Evolutionary conservation across 1,284 basidiomycete genomes (phyloP), one percentile per base, ranked within the genome.

Genomic region (Cutaneotrichosporon cutaneum): DNA sequence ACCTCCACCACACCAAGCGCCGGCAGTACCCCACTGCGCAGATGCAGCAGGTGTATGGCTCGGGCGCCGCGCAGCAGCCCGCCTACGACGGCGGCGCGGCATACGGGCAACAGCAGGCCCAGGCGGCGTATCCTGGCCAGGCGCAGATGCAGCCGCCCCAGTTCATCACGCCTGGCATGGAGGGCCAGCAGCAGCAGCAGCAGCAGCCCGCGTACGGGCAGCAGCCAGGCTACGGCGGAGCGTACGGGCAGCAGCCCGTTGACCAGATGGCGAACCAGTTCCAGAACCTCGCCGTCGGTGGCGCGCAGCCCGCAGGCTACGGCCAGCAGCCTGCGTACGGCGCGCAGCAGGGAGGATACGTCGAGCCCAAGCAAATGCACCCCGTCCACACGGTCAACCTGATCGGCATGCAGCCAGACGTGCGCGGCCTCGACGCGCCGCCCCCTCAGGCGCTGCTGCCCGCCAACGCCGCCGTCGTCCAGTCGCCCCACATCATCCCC

Each of bases 381-480:
- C 62, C 59, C 63, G 83, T 93, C 54, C 85, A 87, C 77, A 93
- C 90, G 0, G 85, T 90, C 63, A 96, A 97, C 81, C 83, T 97
- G 56, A 86, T 97, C 72, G 91, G 90, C 6, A 86, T 89, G 42
- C 91, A 92, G 42, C 90, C 94, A 36, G 92, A 98, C 76, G 92
- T 95, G 13, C 85, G 86, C 59, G 92, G 92, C 62, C 82, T 98
- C 57, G 83, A 86, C 54, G 82, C 85, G 36, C 87, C 89, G 1
- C 94, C 95, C 8, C 96, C 95, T 8, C 88, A 92, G 66, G 92
- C 95, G 65, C 84, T 89, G 26, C 83, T 99, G 10, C 94, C 96
- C 1, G 88, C 92, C n/a, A 82, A 82, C 61, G 82, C 94, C 10
- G 88, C 87, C 64, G 84, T 98, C 64, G 90, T 92, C 10, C 86